Percentiles rank a stretch among this genome's conserved stretches.
These are phyloP conservation scores for Ajuga reptans DNA, from an alignment of 305 asterid species.

Conservation along the genomic window DNA sequence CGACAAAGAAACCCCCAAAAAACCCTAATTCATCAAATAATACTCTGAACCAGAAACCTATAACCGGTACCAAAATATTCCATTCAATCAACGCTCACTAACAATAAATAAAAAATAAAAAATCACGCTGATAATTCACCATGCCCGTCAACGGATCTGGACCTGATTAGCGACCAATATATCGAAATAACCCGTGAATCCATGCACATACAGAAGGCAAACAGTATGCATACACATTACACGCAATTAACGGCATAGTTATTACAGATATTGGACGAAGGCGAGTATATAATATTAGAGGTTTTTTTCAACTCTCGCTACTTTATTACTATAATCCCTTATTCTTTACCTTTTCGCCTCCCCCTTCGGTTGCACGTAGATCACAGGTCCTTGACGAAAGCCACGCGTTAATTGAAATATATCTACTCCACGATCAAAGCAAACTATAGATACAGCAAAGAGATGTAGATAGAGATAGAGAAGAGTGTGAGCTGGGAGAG, in stretches of 20 bases:
- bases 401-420: slow-evolving; percentile 36
- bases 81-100: slow-evolving; percentile 12
- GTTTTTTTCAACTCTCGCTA: slow-evolving; percentile 23
- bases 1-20: slow-evolving; percentile 15
- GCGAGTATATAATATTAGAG: slow-evolving; percentile 32
- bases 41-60: slow-evolving; percentile 11
- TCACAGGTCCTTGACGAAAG: slow-evolving; percentile 35
- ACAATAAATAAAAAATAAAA: not conserved
- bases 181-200: slow-evolving; percentile 11
- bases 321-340: not conserved
- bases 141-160: slow-evolving; percentile 43
- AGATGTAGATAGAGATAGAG: slow-evolving; percentile 27
- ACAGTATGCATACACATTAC: slow-evolving; percentile 18
- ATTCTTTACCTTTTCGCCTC: slow-evolving; percentile 23
- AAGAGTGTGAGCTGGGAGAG: slow-evolving; percentile 38
- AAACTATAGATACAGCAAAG: slow-evolving; percentile 19
- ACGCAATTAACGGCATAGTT: slow-evolving; percentile 20
- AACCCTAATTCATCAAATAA: slow-evolving; percentile 20
- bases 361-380: slow-evolving; percentile 28
- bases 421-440: slow-evolving; percentile 21
- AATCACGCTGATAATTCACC: slow-evolving; percentile 25
- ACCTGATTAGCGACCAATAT: slow-evolving; percentile 18
- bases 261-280: slow-evolving; percentile 20
- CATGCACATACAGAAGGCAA: slow-evolving; percentile 3
- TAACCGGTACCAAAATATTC: slow-evolving; percentile 13